phyloP scores from a whole-genome alignment of 495 filamentous ascomycete genomes.

The Trichoderma orchidacearum region DNA sequence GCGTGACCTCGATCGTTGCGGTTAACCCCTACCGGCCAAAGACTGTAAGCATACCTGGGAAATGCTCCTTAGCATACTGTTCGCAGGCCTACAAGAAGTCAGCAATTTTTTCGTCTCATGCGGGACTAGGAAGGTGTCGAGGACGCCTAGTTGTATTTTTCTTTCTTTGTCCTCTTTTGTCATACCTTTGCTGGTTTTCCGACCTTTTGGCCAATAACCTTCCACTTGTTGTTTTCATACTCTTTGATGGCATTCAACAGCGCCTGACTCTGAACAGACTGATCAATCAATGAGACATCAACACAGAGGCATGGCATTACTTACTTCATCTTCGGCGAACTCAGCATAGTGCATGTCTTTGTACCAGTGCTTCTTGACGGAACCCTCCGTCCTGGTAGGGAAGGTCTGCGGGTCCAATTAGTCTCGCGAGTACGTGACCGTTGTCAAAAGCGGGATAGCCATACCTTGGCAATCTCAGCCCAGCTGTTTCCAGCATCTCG shows the following conservation, averaged over 20 bases:
- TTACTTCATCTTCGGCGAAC: slow-evolving; percentile 95
- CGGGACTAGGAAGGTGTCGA: not conserved
- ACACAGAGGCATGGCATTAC: slow-evolving; percentile 5
- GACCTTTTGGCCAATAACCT: slow-evolving; percentile 87
- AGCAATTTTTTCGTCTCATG: slow-evolving; percentile 2
- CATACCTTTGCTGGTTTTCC: slow-evolving; percentile 92
- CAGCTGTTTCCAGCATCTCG: slow-evolving; percentile 85
- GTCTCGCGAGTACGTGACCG: not conserved
- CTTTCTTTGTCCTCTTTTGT: too few species aligned
- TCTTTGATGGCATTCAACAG: slow-evolving; percentile 92
- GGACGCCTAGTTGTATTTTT: too few species aligned
- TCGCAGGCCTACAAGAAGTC: slow-evolving; percentile 67
- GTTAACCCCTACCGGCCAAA: not conserved
- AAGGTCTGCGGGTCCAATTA: slow-evolving; percentile 50
- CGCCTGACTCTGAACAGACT: slow-evolving; percentile 51
- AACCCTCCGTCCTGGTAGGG: slow-evolving; percentile 84
- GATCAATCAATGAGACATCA: slow-evolving; percentile 2
- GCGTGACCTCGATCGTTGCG: not conserved
- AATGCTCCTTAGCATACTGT: slow-evolving; percentile 96
- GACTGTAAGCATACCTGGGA: slow-evolving; percentile 27
- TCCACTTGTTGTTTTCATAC: slow-evolving; percentile 98
- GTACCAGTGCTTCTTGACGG: slow-evolving; percentile 99
- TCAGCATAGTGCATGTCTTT: slow-evolving; percentile 99
- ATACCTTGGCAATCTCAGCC: slow-evolving; percentile 94
- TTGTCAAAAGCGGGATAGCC: too few species aligned